A percentile compares a stretch with the other conserved stretches of the same genome.
Conservation (phyloP, 352 stramenopile genomes). For the Globisporangium spiculum region DNA sequence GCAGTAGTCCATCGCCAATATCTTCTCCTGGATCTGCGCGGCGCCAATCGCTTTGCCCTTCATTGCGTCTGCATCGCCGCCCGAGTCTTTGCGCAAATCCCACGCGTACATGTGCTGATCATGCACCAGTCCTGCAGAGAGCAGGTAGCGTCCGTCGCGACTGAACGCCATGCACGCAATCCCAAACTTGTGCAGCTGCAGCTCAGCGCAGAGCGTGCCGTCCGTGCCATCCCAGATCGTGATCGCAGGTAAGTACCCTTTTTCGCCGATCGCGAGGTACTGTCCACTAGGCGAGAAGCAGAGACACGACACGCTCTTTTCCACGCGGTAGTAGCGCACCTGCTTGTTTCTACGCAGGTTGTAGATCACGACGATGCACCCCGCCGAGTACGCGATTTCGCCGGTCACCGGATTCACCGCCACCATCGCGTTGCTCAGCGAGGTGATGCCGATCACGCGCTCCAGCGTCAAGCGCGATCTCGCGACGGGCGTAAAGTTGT, state of each 20-base stretch:
- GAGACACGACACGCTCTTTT: slow-evolving; percentile 79
- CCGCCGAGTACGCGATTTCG: slow-evolving; percentile 84
- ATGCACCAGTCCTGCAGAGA: slow-evolving; percentile 77
- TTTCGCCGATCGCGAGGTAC: slow-evolving; percentile 87
- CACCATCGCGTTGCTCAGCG: slow-evolving; percentile 70
- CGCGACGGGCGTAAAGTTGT: slow-evolving; percentile 4
- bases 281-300: slow-evolving; percentile 82
- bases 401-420: slow-evolving; percentile 72
- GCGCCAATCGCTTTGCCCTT: slow-evolving; percentile 38
- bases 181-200: slow-evolving; percentile 82
- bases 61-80: slow-evolving; percentile 17
- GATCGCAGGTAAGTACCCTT: slow-evolving; percentile 78
- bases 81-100: slow-evolving; percentile 35
- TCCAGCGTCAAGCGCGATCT: slow-evolving; percentile 71
- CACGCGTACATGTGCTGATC: slow-evolving; percentile 83
- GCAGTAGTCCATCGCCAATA: slow-evolving; percentile 70
- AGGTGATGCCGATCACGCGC: slow-evolving; percentile 76
- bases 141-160: slow-evolving; percentile 49
- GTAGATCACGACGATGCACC: slow-evolving; percentile 90
- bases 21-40: slow-evolving; percentile 60
- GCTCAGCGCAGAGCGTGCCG: slow-evolving; percentile 75
- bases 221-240: slow-evolving; percentile 84
- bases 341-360: slow-evolving; percentile 84
- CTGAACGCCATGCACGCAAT: slow-evolving; percentile 81
- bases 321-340: slow-evolving; percentile 85